These are phyloP conservation scores for Fusarium sp. DNA, from an alignment of 2,329 filamentous ascomycete species.

Conservation along the genomic window DNA sequence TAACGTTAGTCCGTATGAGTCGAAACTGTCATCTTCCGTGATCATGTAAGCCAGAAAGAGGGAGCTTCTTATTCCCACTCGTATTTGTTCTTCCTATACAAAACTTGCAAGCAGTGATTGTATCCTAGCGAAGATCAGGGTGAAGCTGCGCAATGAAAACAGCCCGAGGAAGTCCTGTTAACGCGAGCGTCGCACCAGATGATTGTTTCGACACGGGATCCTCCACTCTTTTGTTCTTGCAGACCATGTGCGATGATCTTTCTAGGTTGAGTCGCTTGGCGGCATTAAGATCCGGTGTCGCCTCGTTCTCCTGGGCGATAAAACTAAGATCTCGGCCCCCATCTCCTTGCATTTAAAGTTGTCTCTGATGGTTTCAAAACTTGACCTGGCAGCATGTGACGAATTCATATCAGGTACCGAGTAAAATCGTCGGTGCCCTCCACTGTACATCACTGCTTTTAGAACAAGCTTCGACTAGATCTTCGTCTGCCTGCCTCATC, in stretches of 20 bases:
- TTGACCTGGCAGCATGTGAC: neutral
- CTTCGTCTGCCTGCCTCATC: constrained; percentile 24
- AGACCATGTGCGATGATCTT: constrained; percentile 27
- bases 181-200: neutral
- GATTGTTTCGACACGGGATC: constrained; percentile 13
- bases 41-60: constrained; percentile 31
- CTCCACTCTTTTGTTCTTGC: constrained; percentile 23
- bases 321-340: constrained; percentile 21
- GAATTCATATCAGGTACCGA: neutral
- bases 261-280: constrained; percentile 18
- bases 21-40: constrained; percentile 5
- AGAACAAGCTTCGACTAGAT: constrained; percentile 29
- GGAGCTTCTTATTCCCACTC: constrained; percentile 9
- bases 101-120: constrained; percentile 15
- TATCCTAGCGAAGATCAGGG: constrained; percentile 28
- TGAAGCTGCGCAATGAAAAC: constrained; percentile 6
- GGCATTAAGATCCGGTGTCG: constrained; percentile 26
- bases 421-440: neutral
- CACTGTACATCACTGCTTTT: neutral
- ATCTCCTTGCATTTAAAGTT: constrained; percentile 9
- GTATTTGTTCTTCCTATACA: constrained; percentile 10
- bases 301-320: constrained; percentile 14
- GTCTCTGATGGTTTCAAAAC: neutral
- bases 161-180: neutral
- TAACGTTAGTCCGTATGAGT: constrained; percentile 11